Conservation (phyloP, 176 grass and related monocot genomes). For the Elaeis guineensis region DNA sequence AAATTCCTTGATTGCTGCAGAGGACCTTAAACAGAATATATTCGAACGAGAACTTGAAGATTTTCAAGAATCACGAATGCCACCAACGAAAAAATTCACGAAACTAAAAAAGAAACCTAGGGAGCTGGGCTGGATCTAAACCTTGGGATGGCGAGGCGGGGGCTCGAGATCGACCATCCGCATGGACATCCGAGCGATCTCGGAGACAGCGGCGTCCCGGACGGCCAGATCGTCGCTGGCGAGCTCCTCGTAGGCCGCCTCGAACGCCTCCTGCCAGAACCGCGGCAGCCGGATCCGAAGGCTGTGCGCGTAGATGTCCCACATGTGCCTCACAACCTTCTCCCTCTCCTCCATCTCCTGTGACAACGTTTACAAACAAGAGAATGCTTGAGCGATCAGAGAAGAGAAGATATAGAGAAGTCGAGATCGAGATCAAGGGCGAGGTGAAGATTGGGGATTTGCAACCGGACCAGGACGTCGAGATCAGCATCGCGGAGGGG, state of each 20-base stretch:
- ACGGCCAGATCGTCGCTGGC: slow-evolving; percentile 46
- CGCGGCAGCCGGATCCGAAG: slow-evolving; percentile 41
- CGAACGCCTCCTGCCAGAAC: slow-evolving; percentile 84
- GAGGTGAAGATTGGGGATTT: slow-evolving; percentile 1
- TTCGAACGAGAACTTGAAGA: no score
- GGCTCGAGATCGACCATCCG: slow-evolving; percentile 54
- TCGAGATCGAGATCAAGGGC: not conserved
- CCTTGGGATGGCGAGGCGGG: slow-evolving; percentile 17
- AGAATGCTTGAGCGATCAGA: not conserved
- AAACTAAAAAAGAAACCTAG: not conserved
- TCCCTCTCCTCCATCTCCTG: slow-evolving; percentile 93
- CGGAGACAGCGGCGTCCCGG: slow-evolving; percentile 44
- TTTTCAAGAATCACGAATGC: not conserved
- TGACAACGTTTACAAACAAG: not conserved
- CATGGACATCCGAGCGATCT: slow-evolving; percentile 66
- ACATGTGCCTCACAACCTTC: slow-evolving; percentile 69
- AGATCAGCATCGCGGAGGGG: slow-evolving; percentile 17
- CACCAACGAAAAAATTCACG: not conserved
- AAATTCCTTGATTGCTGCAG: no score
- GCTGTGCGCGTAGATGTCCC: slow-evolving; percentile 65
- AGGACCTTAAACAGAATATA: no score
- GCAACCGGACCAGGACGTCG: slow-evolving; percentile 39
- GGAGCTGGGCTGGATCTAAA: not conserved
- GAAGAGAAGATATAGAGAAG: not conserved
- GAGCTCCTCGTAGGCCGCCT: slow-evolving; percentile 86